Evolutionary conservation across 2,329 filamentous ascomycete genomes (phyloP).

Genomic region (Hymenoscyphus fructigenus): DNA sequence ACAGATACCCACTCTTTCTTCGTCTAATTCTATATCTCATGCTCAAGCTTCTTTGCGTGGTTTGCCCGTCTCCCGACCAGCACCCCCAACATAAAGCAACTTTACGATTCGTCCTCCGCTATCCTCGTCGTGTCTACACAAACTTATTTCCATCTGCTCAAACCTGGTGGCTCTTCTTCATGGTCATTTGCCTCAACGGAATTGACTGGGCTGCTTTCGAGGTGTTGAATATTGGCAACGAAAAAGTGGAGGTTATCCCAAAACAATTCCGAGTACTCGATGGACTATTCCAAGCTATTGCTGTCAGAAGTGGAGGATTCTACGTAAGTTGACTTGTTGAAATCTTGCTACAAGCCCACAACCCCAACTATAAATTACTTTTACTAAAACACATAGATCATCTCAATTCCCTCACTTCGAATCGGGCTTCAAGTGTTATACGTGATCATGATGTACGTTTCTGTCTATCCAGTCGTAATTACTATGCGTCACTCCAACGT

Average conservation of each 20-base stretch:
- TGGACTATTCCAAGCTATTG: conserved; percentile 64
- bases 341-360: neutral
- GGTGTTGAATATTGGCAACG: conserved; percentile 63
- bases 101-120: conserved; percentile 53
- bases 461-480: conserved; percentile 61
- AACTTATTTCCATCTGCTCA: conserved; percentile 62
- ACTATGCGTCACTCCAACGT: conserved; percentile 68
- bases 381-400: conserved; percentile 26
- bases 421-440: conserved; percentile 61
- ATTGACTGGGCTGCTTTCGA: conserved; percentile 67
- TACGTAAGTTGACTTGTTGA: conserved; percentile 45
- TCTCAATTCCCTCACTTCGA: conserved; percentile 54
- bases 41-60: conserved; percentile 42
- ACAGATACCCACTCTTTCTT: conserved; percentile 50
- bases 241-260: conserved; percentile 51
- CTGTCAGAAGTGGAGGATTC: conserved; percentile 65
- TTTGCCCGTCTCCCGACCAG: conserved; percentile 39
- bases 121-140: conserved; percentile 59
- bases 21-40: conserved; percentile 52
- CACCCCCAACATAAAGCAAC: conserved; percentile 48
- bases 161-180: conserved; percentile 66
- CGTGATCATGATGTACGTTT: conserved; percentile 66
- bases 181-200: conserved; percentile 59
- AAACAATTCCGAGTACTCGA: conserved; percentile 56
- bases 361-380: neutral